These are phyloP conservation scores for Tolypocladium ophioglossoides DNA, from an alignment of 2,329 filamentous ascomycete genomes.

Conservation along the genomic window DNA sequence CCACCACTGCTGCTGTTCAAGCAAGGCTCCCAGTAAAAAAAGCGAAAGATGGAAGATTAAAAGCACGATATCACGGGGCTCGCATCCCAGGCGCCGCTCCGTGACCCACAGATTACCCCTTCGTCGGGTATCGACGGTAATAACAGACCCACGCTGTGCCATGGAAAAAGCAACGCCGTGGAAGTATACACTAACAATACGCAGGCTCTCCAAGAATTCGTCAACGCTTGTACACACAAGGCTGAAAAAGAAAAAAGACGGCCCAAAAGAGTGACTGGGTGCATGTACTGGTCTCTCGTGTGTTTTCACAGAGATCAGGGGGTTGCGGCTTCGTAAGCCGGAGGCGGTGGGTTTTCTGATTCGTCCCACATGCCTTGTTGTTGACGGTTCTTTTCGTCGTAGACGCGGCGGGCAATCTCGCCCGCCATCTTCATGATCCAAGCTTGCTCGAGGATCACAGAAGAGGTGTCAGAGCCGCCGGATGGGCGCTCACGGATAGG, in stretches of 20 bases:
- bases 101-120: background rate
- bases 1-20: background rate
- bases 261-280: background rate
- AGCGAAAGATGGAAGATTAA: background rate
- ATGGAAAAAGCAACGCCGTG: background rate
- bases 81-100: background rate
- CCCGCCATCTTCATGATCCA: slow-evolving; percentile 91
- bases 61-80: background rate
- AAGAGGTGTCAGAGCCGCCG: slow-evolving; percentile 35
- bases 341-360: slow-evolving; percentile 46
- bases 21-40: background rate
- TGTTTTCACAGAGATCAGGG: slow-evolving; percentile 20
- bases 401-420: slow-evolving; percentile 79
- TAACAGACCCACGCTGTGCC: background rate
- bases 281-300: slow-evolving; percentile 6
- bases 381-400: slow-evolving; percentile 64
- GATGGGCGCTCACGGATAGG: slow-evolving; percentile 20
- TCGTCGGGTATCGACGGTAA: background rate
- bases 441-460: slow-evolving; percentile 63
- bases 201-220: background rate
- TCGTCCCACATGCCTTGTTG: slow-evolving; percentile 31
- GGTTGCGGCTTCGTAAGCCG: slow-evolving; percentile 46
- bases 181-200: background rate
- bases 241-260: background rate
- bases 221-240: background rate